Evolutionary conservation across 2,329 filamentous ascomycete species (phyloP), one percentile per base, ranked within the genome.

Genomic region (Lizonia empirigonia): DNA sequence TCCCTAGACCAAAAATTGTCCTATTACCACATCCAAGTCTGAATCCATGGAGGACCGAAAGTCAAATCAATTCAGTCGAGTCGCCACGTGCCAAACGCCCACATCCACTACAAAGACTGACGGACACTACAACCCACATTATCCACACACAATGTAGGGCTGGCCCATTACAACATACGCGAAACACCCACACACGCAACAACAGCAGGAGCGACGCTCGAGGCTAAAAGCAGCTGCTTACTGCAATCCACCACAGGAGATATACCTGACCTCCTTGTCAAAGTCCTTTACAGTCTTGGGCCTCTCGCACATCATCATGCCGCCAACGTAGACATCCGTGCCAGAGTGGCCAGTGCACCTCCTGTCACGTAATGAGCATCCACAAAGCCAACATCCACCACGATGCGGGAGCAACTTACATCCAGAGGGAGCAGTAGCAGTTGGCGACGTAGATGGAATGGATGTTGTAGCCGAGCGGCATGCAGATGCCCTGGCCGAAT

Each of bases 391-490:
- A 5, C 24, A 8, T 4, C 24, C 7, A 29, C 2, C 10, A 29
- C 12, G 12, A 3, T 2, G 1, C 12, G n/a, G 26, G 26, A 18
- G 9, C 13, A 37, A 44, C 39, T 33, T 29, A 50, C 46, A 22
- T 39, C 52, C 52, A 55, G 9, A 55, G 22, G 20, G 52, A 50
- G 18, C 46, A 55, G 23, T 44, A 55, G 51, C 51, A 55, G 16
- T 45, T 35, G n/a, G 24, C 26, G 2, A 55, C 51, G 16, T 55
- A 55, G 29, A 55, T 47, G 13, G 36, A 38, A 23, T 41, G n/a
- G 15, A 50, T 19, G n/a, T 36, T 34, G 15, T n/a, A 7, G 10
- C 29, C 32, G 10, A 54, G 23, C 26, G 29, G 37, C 35, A 54
- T 54, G 37, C 51, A 54, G 7, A 34, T 35, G 22, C 51, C 51